Evolutionary conservation across 148 eudicot genomes (phyloP), one percentile per base, ranked within the genome.

Genomic region (Suaeda aralocaspica): DNA sequence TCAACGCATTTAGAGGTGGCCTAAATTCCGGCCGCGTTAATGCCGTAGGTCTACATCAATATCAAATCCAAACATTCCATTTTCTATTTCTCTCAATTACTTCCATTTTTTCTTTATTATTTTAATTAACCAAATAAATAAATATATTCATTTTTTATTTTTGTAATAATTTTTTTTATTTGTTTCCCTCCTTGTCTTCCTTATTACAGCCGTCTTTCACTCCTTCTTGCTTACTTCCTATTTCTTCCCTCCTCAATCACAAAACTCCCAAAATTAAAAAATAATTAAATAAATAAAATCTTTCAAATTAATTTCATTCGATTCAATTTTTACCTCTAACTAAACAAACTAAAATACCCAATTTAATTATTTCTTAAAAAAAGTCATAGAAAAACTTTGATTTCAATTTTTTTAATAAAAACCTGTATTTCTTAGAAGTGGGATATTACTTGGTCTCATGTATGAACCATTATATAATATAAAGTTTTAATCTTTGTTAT

Each of bases 401-500:
- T 36, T 22, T 62, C 34, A 7, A 36, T 3, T 21, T 0, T 21
- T 2, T 39, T 2, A 39, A 2, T 33, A 25, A 59, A 7, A 30
- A 16, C 9, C 18, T 9, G 10, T 59, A 6, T 16, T 53, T 13
- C 24, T 18, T 62, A 3, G 9, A 59, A 77, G 68, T 73, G 77
- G 81, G 70, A 36, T 46, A 30, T 26, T 74, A 64, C 73, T 78
- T 64, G 71, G 60, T 73, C 70, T 64, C 81, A 78, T 36, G 74
- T 63, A 64, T 60, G 31, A 24, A 9, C 36, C 66, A 49, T n/a
- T 42, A 19, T 18, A 50, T 44, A 0, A 7, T n/a, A 25, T 60
- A 39, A 4, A 42, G 15, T 52, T 67, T 24, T 33, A 3, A 36
- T 36, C 8, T 8, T 36, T 4, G 41, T 12, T 9, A 49, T n/a